phyloP scores from a whole-genome alignment of 768 basidiomycete genomes.

The Phanerodontia chrysosporium region DNA sequence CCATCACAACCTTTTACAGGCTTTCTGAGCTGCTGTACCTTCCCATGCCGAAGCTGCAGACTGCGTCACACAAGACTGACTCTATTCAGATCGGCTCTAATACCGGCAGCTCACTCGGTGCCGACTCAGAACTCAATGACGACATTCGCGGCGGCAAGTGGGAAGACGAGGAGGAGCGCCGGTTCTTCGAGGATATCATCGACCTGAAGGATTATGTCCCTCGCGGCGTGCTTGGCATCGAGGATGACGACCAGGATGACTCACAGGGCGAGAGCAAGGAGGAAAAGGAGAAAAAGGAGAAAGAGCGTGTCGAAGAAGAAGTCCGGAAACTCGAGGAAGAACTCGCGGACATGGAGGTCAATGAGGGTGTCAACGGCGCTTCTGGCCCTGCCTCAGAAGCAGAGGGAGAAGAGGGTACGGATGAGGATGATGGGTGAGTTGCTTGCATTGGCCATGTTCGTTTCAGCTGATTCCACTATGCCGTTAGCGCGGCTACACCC shows the following conservation, averaged over 20 bases:
- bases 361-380: constrained; percentile 26
- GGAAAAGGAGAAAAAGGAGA: constrained; percentile 49
- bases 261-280: constrained; percentile 29
- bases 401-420: constrained; percentile 29
- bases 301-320: constrained; percentile 61
- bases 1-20: constrained; percentile 34
- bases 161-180: constrained; percentile 95
- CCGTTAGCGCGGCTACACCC: constrained; percentile 47
- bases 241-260: constrained; percentile 31
- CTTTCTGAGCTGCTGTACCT: constrained; percentile 89
- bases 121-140: constrained; percentile 44
- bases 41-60: constrained; percentile 79
- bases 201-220: constrained; percentile 93
- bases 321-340: constrained; percentile 76
- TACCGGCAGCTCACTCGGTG: constrained; percentile 22
- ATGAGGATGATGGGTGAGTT: constrained; percentile 45
- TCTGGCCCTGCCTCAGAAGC: constrained; percentile 11
- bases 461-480: neutral
- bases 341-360: constrained; percentile 54
- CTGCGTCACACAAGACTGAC: constrained; percentile 73
- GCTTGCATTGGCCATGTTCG: neutral
- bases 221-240: constrained; percentile 76
- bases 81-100: constrained; percentile 73
- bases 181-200: constrained; percentile 90
- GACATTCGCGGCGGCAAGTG: constrained; percentile 75